Evolutionary conservation across 2,329 filamentous ascomycete species (phyloP).

Genomic region (Curvularia hawaiiensis): DNA sequence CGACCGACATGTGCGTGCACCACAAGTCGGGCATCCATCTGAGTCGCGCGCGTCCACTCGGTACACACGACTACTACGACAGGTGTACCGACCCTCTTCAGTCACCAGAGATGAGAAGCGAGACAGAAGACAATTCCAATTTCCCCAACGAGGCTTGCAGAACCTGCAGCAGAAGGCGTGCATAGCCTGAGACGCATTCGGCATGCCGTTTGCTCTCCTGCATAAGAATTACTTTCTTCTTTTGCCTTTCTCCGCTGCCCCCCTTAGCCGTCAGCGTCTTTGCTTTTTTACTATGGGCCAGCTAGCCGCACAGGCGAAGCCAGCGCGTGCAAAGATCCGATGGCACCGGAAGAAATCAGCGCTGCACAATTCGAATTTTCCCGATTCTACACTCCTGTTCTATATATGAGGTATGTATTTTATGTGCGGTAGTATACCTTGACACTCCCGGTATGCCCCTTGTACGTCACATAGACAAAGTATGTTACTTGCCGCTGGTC

Average conservation of each 20-base stretch:
- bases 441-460: neutral
- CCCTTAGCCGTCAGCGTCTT: neutral
- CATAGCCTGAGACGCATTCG: slow-evolving; percentile 8
- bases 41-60: neutral
- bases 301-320: neutral
- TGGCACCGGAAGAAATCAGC: neutral
- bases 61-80: neutral
- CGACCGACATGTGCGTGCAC: neutral
- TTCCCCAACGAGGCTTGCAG: neutral
- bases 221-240: neutral
- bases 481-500: neutral
- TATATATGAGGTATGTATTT: no score
- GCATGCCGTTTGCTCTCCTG: slow-evolving; percentile 13
- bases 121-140: neutral
- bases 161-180: slow-evolving; percentile 6
- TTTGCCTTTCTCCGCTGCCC: neutral
- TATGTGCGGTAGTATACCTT: no score
- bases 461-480: neutral
- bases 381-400: no score
- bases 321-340: neutral
- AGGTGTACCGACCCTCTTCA: neutral
- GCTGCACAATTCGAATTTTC: neutral
- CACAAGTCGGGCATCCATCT: neutral
- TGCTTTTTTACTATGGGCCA: neutral
- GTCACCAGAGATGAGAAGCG: neutral